Evolutionary conservation across 2,329 filamentous ascomycete species (phyloP), one percentile per base, ranked within the genome.

Genomic region (Cercospora nicotianae): DNA sequence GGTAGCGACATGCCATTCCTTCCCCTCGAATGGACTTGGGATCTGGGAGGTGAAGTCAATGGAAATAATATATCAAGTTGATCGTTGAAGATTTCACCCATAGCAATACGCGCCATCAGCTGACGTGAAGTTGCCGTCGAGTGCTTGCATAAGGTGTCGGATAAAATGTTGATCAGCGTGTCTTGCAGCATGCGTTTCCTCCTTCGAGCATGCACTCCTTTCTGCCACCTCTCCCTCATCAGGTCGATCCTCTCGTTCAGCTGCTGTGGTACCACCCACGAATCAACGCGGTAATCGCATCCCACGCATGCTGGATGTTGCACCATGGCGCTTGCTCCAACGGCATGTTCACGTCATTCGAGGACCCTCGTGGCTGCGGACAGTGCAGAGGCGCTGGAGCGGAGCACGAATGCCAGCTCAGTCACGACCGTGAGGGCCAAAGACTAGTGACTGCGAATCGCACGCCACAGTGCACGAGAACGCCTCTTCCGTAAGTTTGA

Each of bases 401-500:
- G 39, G 39, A 42, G 42, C 26, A 62, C 39, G 26, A 28, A 16
- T 30, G 26, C 10, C 36, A 42, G 26, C 20, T 16, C 60, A 28
- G 42, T 28, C 18, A 16, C 39, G 23, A 42, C 33, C 16, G 3
- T 5, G 42, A 31, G 42, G 23, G 30, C 28, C 7, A 8, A 42
- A 42, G 16, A 42, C 36, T 42, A 16, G 36, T 42, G 36, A 23
- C 13, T 55, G 10, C 58, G 60, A 53, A 48, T 39, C 31, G 60
- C 30, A 62, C 57, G 58, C 58, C 64, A 60, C 57, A 23, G n/a
- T 18, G 23, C 42, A 51, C 55, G 39, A 33, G 42, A 60, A 48
- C 58, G 64, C 57, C 58, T 57, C 58, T 66, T 33, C 53, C 63
- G 63, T 65, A 65, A 48, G 63, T 65, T 53, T 62, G 65, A 30